Conservation (phyloP, 108 stramenopile genomes). For the Nitzschia putrida region DNA sequence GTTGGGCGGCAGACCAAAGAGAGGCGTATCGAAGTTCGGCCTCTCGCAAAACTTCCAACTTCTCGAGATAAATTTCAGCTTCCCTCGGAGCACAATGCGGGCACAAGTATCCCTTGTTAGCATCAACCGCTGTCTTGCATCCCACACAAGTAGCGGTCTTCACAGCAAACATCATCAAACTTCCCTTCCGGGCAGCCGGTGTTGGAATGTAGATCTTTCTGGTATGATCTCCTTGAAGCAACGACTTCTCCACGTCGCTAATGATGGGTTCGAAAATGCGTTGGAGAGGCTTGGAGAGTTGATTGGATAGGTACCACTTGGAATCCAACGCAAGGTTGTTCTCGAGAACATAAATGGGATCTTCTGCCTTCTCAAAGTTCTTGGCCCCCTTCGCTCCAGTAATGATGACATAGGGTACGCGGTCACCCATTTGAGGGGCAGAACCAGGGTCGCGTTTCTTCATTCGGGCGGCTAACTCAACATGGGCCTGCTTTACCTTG, state of each 20-base stretch:
- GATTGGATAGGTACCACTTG: conserved; percentile 96
- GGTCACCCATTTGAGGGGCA: conserved; percentile 99
- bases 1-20: conserved; percentile 94
- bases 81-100: conserved; percentile 85
- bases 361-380: conserved; percentile 95
- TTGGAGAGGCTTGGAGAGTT: conserved; percentile 94
- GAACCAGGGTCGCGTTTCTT: conserved; percentile 94
- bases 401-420: conserved; percentile 99
- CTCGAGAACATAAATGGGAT: conserved; percentile 97
- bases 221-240: conserved; percentile 97
- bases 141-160: conserved; percentile 96
- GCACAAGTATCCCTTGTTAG: conserved; percentile 87
- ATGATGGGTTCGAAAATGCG: conserved; percentile 99
- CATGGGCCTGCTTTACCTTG: conserved; percentile 96
- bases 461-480: conserved; percentile 98
- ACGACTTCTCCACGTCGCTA: conserved; percentile 81
- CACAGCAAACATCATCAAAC: conserved; percentile 96
- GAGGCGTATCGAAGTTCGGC: conserved; percentile 85
- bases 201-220: conserved; percentile 95
- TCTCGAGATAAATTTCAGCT: conserved; percentile 91
- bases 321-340: conserved; percentile 97
- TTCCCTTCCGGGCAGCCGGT: conserved; percentile 91
- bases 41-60: conserved; percentile 78
- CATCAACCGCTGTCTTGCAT: conserved; percentile 89
- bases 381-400: conserved; percentile 93